phyloP scores from a whole-genome alignment of 176 grass and related monocot genomes.

The Oryza glumipatula region DNA sequence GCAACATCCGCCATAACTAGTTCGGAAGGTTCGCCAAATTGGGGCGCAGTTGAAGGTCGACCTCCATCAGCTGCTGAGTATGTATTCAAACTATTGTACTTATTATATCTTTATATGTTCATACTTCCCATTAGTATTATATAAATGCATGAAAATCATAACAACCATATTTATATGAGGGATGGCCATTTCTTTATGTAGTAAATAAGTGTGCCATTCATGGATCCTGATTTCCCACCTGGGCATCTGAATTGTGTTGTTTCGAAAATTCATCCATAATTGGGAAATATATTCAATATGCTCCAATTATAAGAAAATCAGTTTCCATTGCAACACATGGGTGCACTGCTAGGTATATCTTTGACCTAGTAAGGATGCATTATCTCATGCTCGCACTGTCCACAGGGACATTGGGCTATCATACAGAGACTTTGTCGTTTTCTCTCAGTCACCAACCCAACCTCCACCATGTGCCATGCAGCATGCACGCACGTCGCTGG shows the following conservation, averaged over 20 bases:
- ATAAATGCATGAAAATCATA: not conserved
- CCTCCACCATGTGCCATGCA: not conserved
- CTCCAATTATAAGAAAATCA: not conserved
- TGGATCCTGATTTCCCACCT: not conserved
- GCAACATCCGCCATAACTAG: conserved; percentile 18
- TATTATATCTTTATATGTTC: conserved; percentile 15
- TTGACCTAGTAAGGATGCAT: not conserved
- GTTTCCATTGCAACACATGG: not conserved
- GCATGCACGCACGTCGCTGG: not conserved
- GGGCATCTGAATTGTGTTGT: not conserved
- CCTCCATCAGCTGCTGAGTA: conserved; percentile 82
- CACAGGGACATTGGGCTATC: not conserved
- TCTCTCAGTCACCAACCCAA: not conserved
- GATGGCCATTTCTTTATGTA: not conserved
- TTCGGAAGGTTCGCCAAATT: conserved; percentile 65
- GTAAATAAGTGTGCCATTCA: not conserved
- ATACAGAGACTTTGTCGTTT: not conserved
- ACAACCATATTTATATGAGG: not conserved
- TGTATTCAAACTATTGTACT: conserved; percentile 37
- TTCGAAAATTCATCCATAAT: not conserved
- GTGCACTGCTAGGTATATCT: not conserved
- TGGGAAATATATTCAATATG: not conserved
- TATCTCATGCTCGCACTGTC: conserved; percentile 4
- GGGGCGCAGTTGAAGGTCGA: conserved; percentile 75
- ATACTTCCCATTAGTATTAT: not conserved